Evolutionary conservation across 2,329 filamentous ascomycete genomes (phyloP).

Genomic region (Talaromyces islandicus): DNA sequence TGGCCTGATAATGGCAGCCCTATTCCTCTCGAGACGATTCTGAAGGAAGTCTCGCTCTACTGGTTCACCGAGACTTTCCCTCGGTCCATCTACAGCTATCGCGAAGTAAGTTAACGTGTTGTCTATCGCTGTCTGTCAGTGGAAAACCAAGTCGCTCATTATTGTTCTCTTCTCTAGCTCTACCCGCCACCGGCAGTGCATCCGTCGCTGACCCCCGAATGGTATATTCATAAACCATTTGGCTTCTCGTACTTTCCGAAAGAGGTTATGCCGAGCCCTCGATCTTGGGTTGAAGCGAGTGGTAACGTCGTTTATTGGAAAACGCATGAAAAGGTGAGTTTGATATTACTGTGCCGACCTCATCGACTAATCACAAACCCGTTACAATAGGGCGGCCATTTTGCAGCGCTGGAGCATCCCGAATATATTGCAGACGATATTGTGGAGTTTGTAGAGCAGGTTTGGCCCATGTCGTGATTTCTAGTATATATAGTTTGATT

Average conservation of each 20-base stretch:
- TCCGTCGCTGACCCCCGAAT: slow-evolving; percentile 17
- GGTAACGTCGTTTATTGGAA: slow-evolving; percentile 34
- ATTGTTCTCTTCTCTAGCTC: not conserved
- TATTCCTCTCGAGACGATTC: slow-evolving; percentile 24
- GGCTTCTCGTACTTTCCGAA: slow-evolving; percentile 43
- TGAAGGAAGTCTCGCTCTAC: slow-evolving; percentile 29
- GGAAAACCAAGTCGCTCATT: not conserved
- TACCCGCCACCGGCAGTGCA: slow-evolving; percentile 14
- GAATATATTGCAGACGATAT: slow-evolving; percentile 40
- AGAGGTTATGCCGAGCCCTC: slow-evolving; percentile 38
- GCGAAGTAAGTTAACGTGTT: slow-evolving; percentile 17
- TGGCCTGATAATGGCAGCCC: slow-evolving; percentile 27
- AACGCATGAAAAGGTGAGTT: slow-evolving; percentile 26
- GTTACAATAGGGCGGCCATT: slow-evolving; percentile 45
- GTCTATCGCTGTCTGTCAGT: not conserved
- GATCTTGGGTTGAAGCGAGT: slow-evolving; percentile 28
- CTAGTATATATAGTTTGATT: not conserved
- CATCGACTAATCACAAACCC: not conserved
- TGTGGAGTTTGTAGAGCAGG: slow-evolving; percentile 27
- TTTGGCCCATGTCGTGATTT: slow-evolving; percentile 16
- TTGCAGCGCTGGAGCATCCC: slow-evolving; percentile 43
- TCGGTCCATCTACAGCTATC: slow-evolving; percentile 27
- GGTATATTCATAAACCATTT: slow-evolving; percentile 38
- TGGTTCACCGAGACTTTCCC: slow-evolving; percentile 35
- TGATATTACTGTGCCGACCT: not conserved